These are phyloP conservation scores for Zygosaccharomyces sapae DNA, from an alignment of 1,139 yeast species.

Conservation along the genomic window DNA sequence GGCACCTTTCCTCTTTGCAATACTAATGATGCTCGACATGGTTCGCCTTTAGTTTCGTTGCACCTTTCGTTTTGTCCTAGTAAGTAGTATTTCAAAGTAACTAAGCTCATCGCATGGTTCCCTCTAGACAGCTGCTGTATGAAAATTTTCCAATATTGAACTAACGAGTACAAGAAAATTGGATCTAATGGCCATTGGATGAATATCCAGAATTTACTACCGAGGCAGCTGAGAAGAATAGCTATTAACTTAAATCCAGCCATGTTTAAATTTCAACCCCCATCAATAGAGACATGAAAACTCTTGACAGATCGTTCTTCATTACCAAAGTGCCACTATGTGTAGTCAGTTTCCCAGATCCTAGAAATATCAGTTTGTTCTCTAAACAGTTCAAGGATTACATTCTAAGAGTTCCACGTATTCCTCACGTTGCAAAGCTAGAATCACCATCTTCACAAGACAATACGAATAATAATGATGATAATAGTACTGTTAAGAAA, in stretches of 20 bases:
- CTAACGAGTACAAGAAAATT: background rate
- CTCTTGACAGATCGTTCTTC: slow-evolving; percentile 63
- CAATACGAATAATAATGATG: too few relatives aligned
- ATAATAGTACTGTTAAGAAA: slow-evolving; percentile 40
- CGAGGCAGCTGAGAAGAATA: slow-evolving; percentile 1
- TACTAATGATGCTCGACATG: slow-evolving; percentile 34
- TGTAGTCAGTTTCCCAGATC: slow-evolving; percentile 66
- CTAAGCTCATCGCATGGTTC: slow-evolving; percentile 4
- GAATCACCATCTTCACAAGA: too few relatives aligned
- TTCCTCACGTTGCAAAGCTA: slow-evolving; percentile 60
- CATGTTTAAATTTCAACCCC: slow-evolving; percentile 45
- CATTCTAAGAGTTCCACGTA: slow-evolving; percentile 56
- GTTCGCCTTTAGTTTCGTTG: background rate
- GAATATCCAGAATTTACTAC: slow-evolving; percentile 4
- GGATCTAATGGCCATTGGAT: slow-evolving; percentile 4
- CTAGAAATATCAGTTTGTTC: slow-evolving; percentile 53
- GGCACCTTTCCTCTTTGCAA: slow-evolving; percentile 28
- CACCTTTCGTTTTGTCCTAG: too few relatives aligned
- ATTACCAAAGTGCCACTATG: slow-evolving; percentile 52
- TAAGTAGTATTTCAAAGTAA: background rate
- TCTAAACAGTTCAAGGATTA: slow-evolving; percentile 47
- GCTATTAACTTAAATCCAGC: slow-evolving; percentile 7
- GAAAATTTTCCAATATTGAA: slow-evolving; percentile 2
- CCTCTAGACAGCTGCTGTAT: too few relatives aligned
- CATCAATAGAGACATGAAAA: slow-evolving; percentile 57